Evolutionary conservation across 225 moss, liverwort and hornwort genomes (phyloP), one percentile per base, ranked within the genome.

Genomic region (Takakia lepidozioides): DNA sequence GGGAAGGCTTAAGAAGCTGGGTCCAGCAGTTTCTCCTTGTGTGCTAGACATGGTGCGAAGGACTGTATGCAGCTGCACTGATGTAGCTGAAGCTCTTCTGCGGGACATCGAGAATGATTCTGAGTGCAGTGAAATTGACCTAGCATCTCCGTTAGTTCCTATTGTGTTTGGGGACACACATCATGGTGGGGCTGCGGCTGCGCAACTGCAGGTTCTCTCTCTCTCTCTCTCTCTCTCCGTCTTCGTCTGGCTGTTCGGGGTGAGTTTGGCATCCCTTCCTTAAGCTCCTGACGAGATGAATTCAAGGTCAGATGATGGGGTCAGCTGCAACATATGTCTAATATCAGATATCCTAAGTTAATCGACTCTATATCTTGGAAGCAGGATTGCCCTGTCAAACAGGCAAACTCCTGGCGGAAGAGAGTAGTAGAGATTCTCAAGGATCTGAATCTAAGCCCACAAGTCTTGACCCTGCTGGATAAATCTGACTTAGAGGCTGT

Each of bases 21-120:
- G 98, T 16, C 85, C 98, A 22, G 82, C 82, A 67, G 76, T 91
- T 42, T 85, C 98, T 66, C 91, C 98, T 48, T 69, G 85, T 52
- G 98, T 99, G 47, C 72, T 99, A 75, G 98, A 87, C 68, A 85
- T 99, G 50, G 98, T 99, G 65, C 87, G 98, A 72, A 91, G 85
- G 65, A 91, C 90, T 65, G 80, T 88, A 48, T 87, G 91, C 65
- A 85, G 75, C 59, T 77, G 77, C 38, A 61, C 81, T 62, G 87
- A 99, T 60, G 81, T 99, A 42, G 98, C 98, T 55, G 98, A 99
- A 71, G 91, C 85, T 49, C 74, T 99, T 41, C 72, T 99, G 50
- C 82, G 98, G 58, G 98, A 99, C 54, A 83, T 99, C 65, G 98
- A 99, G 66, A 80, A 82, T 52, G 98, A 99, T 55, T 78, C 87